A percentile compares a stretch with the other conserved stretches of the same genome.
These are phyloP conservation scores for Achaetomium macrosporum DNA, from an alignment of 2,329 filamentous ascomycete genomes.

Conservation along the genomic window DNA sequence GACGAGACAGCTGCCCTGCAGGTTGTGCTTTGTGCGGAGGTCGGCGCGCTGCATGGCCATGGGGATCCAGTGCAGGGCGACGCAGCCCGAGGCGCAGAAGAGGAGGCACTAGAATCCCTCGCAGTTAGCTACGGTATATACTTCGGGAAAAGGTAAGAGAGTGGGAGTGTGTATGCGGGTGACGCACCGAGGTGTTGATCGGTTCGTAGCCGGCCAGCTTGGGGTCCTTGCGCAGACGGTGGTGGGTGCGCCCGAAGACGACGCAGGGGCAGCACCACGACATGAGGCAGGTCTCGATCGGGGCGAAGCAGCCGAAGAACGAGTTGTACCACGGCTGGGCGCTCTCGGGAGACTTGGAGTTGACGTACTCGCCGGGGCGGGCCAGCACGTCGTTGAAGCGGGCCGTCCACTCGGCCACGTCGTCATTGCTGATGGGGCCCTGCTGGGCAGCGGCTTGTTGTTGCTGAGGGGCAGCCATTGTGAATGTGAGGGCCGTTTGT, in stretches of 20 bases:
- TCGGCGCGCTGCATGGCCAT: conserved; percentile 41
- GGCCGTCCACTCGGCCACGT: conserved; percentile 40
- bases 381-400: conserved; percentile 40
- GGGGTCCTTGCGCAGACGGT: conserved; percentile 37
- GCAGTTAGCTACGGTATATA: neutral
- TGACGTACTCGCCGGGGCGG: conserved; percentile 37
- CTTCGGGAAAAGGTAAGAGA: neutral
- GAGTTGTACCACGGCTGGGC: conserved; percentile 35
- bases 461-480: conserved; percentile 21
- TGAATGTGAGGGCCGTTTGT: conserved; percentile 5
- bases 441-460: conserved; percentile 18
- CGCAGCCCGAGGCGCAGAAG: conserved; percentile 36
- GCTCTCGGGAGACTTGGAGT: conserved; percentile 35
- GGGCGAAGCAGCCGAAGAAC: conserved; percentile 42
- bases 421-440: conserved; percentile 37
- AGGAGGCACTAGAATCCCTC: conserved; percentile 35
- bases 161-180: too few species aligned
- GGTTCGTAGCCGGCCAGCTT: conserved; percentile 40
- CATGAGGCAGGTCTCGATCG: conserved; percentile 40
- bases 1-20: conserved; percentile 38
- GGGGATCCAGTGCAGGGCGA: conserved; percentile 39
- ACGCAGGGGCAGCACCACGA: conserved; percentile 43
- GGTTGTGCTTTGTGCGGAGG: conserved; percentile 40
- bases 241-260: conserved; percentile 44
- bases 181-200: conserved; percentile 41